Conservation (phyloP, 2,329 filamentous ascomycete genomes). For the Colletotrichum tofieldiae region DNA sequence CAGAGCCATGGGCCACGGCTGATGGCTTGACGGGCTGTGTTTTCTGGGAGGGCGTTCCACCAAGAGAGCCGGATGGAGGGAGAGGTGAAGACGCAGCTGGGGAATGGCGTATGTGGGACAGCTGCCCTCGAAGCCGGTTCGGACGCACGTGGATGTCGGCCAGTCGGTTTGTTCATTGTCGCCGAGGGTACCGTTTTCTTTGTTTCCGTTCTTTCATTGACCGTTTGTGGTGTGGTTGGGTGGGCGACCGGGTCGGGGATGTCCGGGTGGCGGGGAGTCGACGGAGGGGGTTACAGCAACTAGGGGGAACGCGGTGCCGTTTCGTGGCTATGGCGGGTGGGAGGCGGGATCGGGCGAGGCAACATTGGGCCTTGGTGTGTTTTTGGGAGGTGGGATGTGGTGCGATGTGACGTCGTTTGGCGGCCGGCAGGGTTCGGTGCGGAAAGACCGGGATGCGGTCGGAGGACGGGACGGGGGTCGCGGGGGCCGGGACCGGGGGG, state of each 20-base stretch:
- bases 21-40: neutral
- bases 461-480: neutral
- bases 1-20: too few species aligned
- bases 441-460: neutral
- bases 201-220: neutral
- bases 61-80: neutral
- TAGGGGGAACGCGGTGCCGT: too few species aligned
- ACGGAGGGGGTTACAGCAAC: too few species aligned
- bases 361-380: too few species aligned
- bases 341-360: too few species aligned
- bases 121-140: neutral
- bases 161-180: neutral
- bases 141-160: neutral
- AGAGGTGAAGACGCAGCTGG: neutral
- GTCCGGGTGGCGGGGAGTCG: neutral
- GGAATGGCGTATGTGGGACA: neutral
- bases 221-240: neutral
- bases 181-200: neutral
- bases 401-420: neutral
- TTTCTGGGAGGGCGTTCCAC: neutral
- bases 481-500: neutral
- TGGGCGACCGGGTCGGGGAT: neutral
- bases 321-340: too few species aligned
- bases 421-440: neutral
- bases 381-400: neutral